Evolutionary conservation across 2,329 filamentous ascomycete genomes (phyloP).

Genomic region (Fusarium tjaetaba): DNA sequence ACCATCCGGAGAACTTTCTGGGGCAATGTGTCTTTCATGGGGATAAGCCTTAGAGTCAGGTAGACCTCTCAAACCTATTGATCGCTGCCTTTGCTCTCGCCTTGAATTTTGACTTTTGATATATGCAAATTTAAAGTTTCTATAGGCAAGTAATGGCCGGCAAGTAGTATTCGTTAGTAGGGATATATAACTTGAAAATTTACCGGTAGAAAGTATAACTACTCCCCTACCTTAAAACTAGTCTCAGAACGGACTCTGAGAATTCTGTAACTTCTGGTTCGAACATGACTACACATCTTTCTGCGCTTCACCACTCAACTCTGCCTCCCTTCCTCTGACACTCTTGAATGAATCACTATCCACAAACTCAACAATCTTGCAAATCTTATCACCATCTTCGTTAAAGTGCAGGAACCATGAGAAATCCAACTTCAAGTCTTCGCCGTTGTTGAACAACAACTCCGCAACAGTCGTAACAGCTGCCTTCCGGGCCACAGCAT

Average conservation of each 20-base stretch:
- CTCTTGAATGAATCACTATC: constrained; percentile 1
- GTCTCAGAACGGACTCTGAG: neutral
- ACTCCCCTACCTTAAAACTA: neutral
- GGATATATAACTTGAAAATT: too few relatives aligned
- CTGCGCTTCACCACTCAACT: neutral
- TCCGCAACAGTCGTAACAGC: constrained; percentile 7
- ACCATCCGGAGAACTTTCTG: too few relatives aligned
- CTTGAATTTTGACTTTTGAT: neutral
- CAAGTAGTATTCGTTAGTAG: too few relatives aligned
- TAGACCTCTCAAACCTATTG: too few relatives aligned
- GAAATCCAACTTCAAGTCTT: constrained; percentile 10
- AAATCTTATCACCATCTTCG: constrained; percentile 9
- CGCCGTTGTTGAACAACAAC: neutral
- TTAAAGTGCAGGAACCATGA: constrained; percentile 23
- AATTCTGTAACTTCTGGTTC: too few relatives aligned
- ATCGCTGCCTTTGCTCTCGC: neutral
- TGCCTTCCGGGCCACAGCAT: constrained; percentile 4
- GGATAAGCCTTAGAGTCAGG: too few relatives aligned
- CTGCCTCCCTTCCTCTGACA: neutral
- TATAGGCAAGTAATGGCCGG: too few relatives aligned
- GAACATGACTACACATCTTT: neutral
- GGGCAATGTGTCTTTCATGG: too few relatives aligned
- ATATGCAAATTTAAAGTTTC: neutral
- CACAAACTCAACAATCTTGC: constrained; percentile 28
- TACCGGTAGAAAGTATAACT: too few relatives aligned